phyloP scores from a whole-genome alignment of 257 asterid species.

The Plantago elongata region DNA sequence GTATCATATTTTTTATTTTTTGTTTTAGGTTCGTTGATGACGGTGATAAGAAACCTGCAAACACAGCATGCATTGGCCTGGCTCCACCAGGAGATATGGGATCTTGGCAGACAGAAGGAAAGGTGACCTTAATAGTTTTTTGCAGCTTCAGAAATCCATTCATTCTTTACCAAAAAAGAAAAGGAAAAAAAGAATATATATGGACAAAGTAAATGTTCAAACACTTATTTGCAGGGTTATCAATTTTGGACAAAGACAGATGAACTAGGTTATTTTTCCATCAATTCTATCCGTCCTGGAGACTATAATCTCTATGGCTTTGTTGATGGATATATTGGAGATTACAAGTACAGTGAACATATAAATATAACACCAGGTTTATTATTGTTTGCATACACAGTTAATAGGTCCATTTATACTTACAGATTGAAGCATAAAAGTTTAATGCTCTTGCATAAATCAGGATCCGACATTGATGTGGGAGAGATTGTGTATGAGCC shows the following conservation, averaged over 20 bases:
- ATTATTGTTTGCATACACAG: not conserved
- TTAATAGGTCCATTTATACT: not conserved
- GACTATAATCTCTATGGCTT: constrained; percentile 60
- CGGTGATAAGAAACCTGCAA: constrained; percentile 37
- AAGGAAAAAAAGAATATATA: not conserved
- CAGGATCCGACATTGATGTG: constrained; percentile 42
- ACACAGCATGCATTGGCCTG: constrained; percentile 58
- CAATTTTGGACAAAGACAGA: constrained; percentile 66
- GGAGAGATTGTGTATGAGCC: constrained; percentile 52
- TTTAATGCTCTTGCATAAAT: not conserved
- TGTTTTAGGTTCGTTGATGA: constrained; percentile 40
- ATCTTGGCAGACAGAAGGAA: constrained; percentile 82
- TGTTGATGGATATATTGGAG: constrained; percentile 72
- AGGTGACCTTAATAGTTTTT: constrained; percentile 38
- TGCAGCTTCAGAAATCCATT: not conserved
- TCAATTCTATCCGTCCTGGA: constrained; percentile 37
- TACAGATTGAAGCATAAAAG: not conserved
- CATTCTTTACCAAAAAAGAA: not conserved
- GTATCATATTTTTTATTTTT: not conserved
- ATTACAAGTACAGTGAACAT: constrained; percentile 33
- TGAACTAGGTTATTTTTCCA: constrained; percentile 46
- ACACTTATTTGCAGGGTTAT: constrained; percentile 40
- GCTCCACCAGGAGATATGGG: constrained; percentile 69
- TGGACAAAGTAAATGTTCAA: not conserved
- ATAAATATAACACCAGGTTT: constrained; percentile 52